Evolutionary conservation across 305 asterid species (phyloP), one percentile per base, ranked within the genome.

Genomic region (Plantago lanceolata): DNA sequence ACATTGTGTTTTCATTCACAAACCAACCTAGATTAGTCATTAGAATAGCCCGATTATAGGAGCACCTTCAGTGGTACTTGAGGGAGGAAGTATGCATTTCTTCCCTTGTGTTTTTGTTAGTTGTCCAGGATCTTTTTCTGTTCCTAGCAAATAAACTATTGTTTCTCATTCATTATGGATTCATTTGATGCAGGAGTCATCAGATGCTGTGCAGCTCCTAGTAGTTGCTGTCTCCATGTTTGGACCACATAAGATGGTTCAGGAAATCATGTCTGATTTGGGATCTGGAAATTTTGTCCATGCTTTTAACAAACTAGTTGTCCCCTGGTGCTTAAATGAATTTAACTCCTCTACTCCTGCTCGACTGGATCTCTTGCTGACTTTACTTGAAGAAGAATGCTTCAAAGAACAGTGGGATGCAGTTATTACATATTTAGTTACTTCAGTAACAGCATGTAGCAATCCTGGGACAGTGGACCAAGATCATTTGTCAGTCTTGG

Each of bases 321-420:
- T 90, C 52, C 97, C 97, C 31, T 86, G 88, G 95, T 94, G 96
- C 86, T 82, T 94, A 73, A 76, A 78, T 59, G 63, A 63, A 43
- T 70, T 63, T 63, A 70, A 78, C 58, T 61, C 79, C 70, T 75
- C 91, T 37, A 76, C 74, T 59, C 64, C 81, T 66, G 73, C 79
- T 68, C 76, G 91, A 68, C 68, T 90, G 70, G 99, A 94, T 79
- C 84, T 94, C 71, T 78, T 94, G 86, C 96, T 90, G 16, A 85
- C 89, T 24, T 78, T 94, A 63, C 85, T 94, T 70, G 91, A 77
- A 73, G 83, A 76, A 43, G 89, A 83, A 67, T 82, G 76, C 82
- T 88, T 84, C 63, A 21, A 80, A 35, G 85, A 83, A 71, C 96
- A 94, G 82, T 94, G 99, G 99, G 79, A 85, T 72, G 76, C 79